Percentiles rank a stretch among this genome's conserved stretches.
phyloP scores from a whole-genome alignment of 768 basidiomycete genomes.

The Phylloporus arenicola region DNA sequence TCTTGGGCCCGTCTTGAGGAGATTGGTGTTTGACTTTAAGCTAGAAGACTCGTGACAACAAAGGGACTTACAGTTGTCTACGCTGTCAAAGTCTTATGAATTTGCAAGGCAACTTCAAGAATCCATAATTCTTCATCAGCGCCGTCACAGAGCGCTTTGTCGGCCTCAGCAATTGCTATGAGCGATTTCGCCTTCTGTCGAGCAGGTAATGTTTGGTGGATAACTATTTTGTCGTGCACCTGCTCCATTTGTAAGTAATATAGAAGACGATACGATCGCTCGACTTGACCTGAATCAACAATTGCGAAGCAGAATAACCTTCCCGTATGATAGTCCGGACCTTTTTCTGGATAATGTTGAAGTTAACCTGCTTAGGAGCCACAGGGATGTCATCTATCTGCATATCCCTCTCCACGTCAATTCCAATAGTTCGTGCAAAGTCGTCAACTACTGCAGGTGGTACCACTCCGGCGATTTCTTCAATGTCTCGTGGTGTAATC shows the following conservation, averaged over 20 bases:
- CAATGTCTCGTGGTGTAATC: conserved; percentile 75
- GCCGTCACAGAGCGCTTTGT: conserved; percentile 93
- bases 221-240: conserved; percentile 86
- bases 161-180: conserved; percentile 86
- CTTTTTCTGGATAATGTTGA: conserved; percentile 58
- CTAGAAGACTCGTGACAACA: not conserved
- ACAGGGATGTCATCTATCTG: conserved; percentile 37
- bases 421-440: conserved; percentile 67
- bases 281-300: conserved; percentile 73
- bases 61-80: not conserved
- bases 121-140: conserved; percentile 97
- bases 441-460: conserved; percentile 66
- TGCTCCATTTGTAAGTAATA: conserved; percentile 29
- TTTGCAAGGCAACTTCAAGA: conserved; percentile 76
- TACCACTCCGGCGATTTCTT: conserved; percentile 96
- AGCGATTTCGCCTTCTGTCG: conserved; percentile 78
- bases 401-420: conserved; percentile 58
- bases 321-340: conserved; percentile 77
- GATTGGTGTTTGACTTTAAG: not conserved
- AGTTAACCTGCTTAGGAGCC: conserved; percentile 34
- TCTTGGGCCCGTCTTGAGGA: not conserved
- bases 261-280: not conserved
- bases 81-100: conserved; percentile 55
- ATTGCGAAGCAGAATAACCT: conserved; percentile 89
- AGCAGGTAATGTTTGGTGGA: conserved; percentile 75